Conservation (phyloP, 2,329 filamentous ascomycete species). For the Colletotrichum eremochloae region DNA sequence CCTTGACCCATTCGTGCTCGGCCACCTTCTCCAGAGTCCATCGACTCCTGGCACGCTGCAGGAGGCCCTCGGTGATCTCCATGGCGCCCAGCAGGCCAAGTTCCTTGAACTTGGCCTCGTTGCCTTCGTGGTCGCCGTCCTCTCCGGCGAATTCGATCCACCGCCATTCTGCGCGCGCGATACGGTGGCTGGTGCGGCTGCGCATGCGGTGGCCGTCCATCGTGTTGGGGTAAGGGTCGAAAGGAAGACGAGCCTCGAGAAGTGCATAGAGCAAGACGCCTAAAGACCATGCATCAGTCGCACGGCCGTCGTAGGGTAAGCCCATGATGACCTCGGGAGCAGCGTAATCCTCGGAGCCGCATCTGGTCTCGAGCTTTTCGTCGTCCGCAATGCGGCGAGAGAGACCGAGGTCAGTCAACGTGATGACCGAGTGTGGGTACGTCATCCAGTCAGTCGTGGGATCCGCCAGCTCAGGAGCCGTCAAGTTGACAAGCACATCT, state of each 20-base stretch:
- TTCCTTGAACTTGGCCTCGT: slow-evolving; percentile 71
- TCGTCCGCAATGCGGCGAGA: slow-evolving; percentile 87
- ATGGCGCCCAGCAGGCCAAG: slow-evolving; percentile 80
- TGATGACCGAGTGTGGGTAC: slow-evolving; percentile 87
- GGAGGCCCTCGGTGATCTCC: slow-evolving; percentile 83
- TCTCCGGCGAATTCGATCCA: slow-evolving; percentile 90
- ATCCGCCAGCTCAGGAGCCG: slow-evolving; percentile 75
- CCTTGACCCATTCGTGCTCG: slow-evolving; percentile 80
- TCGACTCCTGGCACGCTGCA: slow-evolving; percentile 85
- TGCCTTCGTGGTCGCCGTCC: slow-evolving; percentile 86
- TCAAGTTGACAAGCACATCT: slow-evolving; percentile 94
- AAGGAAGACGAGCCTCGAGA: slow-evolving; percentile 92
- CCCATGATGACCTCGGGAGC: slow-evolving; percentile 97
- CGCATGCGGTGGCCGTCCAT: slow-evolving; percentile 81
- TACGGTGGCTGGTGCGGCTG: slow-evolving; percentile 90
- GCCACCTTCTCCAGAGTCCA: slow-evolving; percentile 82
- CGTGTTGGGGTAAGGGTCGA: slow-evolving; percentile 88
- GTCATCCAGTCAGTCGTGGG: slow-evolving; percentile 75
- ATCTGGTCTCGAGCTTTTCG: slow-evolving; percentile 91
- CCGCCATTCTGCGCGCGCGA: slow-evolving; percentile 94
- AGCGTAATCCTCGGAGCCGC: slow-evolving; percentile 96
- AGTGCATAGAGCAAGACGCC: slow-evolving; percentile 94
- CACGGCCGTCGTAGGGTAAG: slow-evolving; percentile 91
- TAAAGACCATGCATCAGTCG: slow-evolving; percentile 94
- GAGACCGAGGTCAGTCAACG: slow-evolving; percentile 91